These are phyloP conservation scores for Sophora flavescens DNA, from an alignment of 306 rosid species.

Conservation along the genomic window DNA sequence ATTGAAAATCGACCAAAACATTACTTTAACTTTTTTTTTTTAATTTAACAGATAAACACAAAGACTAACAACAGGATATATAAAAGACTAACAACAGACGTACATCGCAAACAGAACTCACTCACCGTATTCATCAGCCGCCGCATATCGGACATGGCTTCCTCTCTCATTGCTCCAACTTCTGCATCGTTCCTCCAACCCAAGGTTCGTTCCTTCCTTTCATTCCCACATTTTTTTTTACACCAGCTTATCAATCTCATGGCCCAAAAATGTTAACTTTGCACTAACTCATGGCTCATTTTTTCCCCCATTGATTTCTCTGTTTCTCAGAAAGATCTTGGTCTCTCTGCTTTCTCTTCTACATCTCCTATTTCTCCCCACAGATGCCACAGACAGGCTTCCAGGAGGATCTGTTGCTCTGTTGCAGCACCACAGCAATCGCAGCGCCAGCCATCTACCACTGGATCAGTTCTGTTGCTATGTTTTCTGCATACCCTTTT, in stretches of 20 bases:
- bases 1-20: too few relatives aligned
- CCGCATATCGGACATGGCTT: constrained; percentile 58
- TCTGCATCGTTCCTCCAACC: constrained; percentile 52
- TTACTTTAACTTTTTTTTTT: too few relatives aligned
- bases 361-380: constrained; percentile 49
- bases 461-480: constrained; percentile 73
- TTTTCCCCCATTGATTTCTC: background rate
- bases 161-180: constrained; percentile 59
- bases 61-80: too few relatives aligned
- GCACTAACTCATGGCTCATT: background rate
- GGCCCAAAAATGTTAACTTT: constrained; percentile 13
- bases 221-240: background rate
- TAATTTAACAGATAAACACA: too few relatives aligned
- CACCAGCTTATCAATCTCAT: background rate
- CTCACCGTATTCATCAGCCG: background rate
- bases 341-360: constrained; percentile 58
- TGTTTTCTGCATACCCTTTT: constrained; percentile 12
- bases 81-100: too few relatives aligned
- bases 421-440: constrained; percentile 76
- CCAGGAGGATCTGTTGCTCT: constrained; percentile 67
- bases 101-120: background rate
- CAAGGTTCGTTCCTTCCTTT: constrained; percentile 52
- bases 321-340: constrained; percentile 57
- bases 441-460: constrained; percentile 78
- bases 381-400: constrained; percentile 53